These are phyloP conservation scores for Capsella rubella DNA, from an alignment of 441 rosid genomes.

Conservation along the genomic window DNA sequence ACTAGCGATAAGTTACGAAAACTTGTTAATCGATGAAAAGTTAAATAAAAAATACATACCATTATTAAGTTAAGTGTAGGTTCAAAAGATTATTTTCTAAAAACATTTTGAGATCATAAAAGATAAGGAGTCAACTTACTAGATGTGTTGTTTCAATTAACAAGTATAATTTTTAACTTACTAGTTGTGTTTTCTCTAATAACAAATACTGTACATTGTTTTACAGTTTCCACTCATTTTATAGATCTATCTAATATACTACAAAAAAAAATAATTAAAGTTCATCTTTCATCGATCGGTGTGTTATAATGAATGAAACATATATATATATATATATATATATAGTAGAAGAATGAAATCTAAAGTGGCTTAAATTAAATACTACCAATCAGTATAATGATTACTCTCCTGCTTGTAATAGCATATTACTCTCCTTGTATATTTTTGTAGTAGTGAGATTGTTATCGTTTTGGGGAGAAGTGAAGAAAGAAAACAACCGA, in stretches of 20 bases:
- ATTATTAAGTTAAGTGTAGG: neutral
- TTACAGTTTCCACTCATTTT: neutral
- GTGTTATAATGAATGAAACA: too few species aligned
- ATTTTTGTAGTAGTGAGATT: neutral
- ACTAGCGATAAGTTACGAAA: neutral
- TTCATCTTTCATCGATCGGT: neutral
- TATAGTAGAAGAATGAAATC: neutral
- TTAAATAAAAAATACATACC: neutral
- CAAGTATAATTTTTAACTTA: neutral
- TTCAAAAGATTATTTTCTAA: neutral
- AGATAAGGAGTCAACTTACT: neutral
- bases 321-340: too few species aligned
- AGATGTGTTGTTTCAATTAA: neutral
- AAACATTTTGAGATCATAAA: neutral
- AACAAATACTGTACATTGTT: neutral
- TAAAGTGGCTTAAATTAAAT: neutral
- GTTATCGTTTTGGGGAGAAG: slow-evolving; percentile 25
- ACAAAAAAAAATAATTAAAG: neutral
- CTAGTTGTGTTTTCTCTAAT: neutral
- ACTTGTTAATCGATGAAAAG: neutral
- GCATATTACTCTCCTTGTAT: neutral
- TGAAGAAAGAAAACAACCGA: slow-evolving; percentile 1
- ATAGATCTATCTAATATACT: neutral
- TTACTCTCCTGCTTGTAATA: neutral
- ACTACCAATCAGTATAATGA: neutral